Evolutionary conservation across 73 alveolate genomes (phyloP), one percentile per base, ranked within the genome.

Genomic region (Urostyla sp.): DNA sequence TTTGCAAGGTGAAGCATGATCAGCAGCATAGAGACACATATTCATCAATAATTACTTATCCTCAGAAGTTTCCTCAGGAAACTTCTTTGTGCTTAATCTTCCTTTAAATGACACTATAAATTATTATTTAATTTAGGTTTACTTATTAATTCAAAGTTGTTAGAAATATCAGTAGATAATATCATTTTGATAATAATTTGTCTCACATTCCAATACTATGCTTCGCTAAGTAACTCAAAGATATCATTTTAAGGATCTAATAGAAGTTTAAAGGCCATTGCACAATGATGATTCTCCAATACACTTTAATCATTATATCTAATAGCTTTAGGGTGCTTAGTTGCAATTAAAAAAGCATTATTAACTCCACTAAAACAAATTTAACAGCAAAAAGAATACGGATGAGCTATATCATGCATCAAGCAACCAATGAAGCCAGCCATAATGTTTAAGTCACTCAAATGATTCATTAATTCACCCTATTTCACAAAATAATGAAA

Each of bases 331-430:
- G 92, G 67, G 76, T 95, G 95, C 54, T 61, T 80, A 5, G 96
- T 87, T 24, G 92, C 89, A 50, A 87, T 92, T 44, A 95, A 48
- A 69, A 77, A 95, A 40, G 90, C 67, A 82, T 95, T 95, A 52
- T 89, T 92, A 24, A 95, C 90, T 26, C 99, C 99, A 3, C 79
- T 63, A 63, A 20, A 43, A 55, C 13, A 10, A 55, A 11, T 3
- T 28, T 59, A 36, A 11, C 37, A 32, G 37, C 7, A 28, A 8
- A 63, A 31, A 63, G n/a, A 18, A 43, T 63, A 63, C 79, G 98
- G 98, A 76, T 95, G 99, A 38, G 92, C 93, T 28, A 75, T 87
- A 85, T 95, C 99, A 81, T 92, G 98, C 48, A 90, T 76, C 23
- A 95, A 31, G 52, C 95, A 87, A 4, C 94, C 89, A 2, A 90